These are phyloP conservation scores for Trypanosoma cruzi DNA, from an alignment of 208 protist species.

Conservation along the genomic window DNA sequence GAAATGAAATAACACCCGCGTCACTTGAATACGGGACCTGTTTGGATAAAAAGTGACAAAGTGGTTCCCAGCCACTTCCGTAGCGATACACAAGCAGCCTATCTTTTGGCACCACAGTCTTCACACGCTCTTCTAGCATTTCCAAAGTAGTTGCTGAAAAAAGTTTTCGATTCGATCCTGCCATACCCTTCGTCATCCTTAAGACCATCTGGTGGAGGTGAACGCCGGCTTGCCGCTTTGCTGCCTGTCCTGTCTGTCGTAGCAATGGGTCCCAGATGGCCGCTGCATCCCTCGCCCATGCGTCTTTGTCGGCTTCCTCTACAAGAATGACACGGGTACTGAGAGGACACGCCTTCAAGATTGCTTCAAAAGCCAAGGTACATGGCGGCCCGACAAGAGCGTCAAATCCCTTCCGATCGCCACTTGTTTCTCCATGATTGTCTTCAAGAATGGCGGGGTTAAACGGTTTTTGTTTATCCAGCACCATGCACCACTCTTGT, in stretches of 20 bases:
- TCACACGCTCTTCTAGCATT: conserved; percentile 76
- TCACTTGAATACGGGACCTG: conserved; percentile 32
- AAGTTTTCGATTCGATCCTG: conserved; percentile 26
- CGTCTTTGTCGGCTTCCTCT: conserved; percentile 78
- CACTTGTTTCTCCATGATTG: not conserved
- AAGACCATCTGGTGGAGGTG: conserved; percentile 58
- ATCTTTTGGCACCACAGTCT: conserved; percentile 67
- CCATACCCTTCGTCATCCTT: conserved; percentile 50
- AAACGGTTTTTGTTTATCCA: conserved; percentile 73
- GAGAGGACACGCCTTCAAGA: conserved; percentile 70
- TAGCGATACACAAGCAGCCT: conserved; percentile 78
- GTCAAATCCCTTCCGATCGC: conserved; percentile 41
- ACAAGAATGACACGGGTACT: conserved; percentile 82
- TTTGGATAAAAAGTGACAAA: conserved; percentile 69
- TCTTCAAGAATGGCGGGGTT: conserved; percentile 40
- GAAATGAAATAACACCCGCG: conserved; percentile 52
- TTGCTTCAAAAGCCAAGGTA: conserved; percentile 77
- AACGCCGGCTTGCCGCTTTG: conserved; percentile 20
- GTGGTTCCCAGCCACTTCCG: conserved; percentile 74
- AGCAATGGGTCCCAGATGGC: conserved; percentile 46
- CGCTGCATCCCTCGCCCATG: conserved; percentile 69
- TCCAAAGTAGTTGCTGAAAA: conserved; percentile 54
- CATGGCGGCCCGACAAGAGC: conserved; percentile 76
- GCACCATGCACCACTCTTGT: conserved; percentile 75
- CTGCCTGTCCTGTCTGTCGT: conserved; percentile 35